phyloP scores from a whole-genome alignment of 805 yeast genomes.

The Schwanniomyces vanrijiae region DNA sequence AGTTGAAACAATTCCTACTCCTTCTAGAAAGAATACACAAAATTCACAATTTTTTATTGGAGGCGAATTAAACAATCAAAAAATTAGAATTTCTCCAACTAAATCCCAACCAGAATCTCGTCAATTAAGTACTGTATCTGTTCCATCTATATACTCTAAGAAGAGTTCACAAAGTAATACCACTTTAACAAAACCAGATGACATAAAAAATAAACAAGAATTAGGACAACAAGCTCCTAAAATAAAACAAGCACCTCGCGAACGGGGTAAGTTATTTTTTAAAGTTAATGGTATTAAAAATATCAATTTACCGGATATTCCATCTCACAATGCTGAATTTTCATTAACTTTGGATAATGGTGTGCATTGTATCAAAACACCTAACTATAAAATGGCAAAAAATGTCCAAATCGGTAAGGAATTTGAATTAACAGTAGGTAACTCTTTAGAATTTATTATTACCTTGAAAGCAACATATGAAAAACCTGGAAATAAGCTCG shows the following conservation, averaged over 20 bases:
- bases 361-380: constrained; percentile 71
- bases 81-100: constrained; percentile 18
- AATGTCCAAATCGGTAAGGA: constrained; percentile 60
- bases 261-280: constrained; percentile 57
- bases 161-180: neutral
- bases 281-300: constrained; percentile 47
- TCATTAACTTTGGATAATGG: constrained; percentile 74
- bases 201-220: neutral
- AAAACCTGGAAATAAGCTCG: constrained; percentile 48
- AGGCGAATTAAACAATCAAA: constrained; percentile 20
- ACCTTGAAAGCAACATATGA: constrained; percentile 70
- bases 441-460: constrained; percentile 60
- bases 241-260: constrained; percentile 12
- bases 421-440: constrained; percentile 70
- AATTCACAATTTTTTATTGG: constrained; percentile 10
- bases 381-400: constrained; percentile 41
- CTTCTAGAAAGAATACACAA: neutral
- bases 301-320: constrained; percentile 48
- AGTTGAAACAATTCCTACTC: constrained; percentile 11
- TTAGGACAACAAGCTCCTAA: neutral
- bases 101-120: constrained; percentile 2
- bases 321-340: constrained; percentile 47
- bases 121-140: constrained; percentile 29
- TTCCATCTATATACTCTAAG: constrained; percentile 22
- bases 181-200: neutral